Base-by-base conservation (phyloP, 805 yeast species). In the Pichia heedii region DNA sequence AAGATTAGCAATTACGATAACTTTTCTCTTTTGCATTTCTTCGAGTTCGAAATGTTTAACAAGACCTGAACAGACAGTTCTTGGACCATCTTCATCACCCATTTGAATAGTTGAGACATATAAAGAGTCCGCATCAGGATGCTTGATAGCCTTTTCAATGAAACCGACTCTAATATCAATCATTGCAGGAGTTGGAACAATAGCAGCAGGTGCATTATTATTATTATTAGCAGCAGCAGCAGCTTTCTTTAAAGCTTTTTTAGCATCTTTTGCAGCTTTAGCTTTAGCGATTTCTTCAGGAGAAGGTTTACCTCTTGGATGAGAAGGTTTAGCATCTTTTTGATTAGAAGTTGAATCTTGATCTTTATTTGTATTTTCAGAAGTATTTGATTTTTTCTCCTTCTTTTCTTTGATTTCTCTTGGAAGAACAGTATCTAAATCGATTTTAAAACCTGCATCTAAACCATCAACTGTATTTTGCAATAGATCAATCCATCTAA, bases 61-160 rank as follows among this genome's bases (percentile, higher is more conserved):
- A 57, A 93, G 74, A 54, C 99, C 99, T 12, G 96, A 86, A 71
- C 98, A 93, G 45, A 93, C 95, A 26, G 97, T 93, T 73, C 99
- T 80, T 60, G 99, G 98, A 47, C 94, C 95, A 62, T 86, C 96
- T 50, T 73, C 89, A 57, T 93, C 99, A 54, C 98, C 99, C 73
- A 85, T 80, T 50, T 94, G 86, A 56, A 93, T 93, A 41, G 98
- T 93, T 24, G 97, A 93, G 45, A 93, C 96, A 63, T 93, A 93
- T 56, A 93, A 73, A 2, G 96, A 75, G 67, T 93, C 99, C 30
- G 99, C 99, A 64, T 93, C 90, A 50, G 98, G 98, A 69, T 93
- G 99, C 65, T 85, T 86, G 59, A 85, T 73, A 42, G 97, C 96
- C 71, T 94, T 93, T 70, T 90, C 88, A 59, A 93, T 93, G 73